Evolutionary conservation across 768 basidiomycete genomes (phyloP).

Genomic region (Phlebiopsis gigantea): DNA sequence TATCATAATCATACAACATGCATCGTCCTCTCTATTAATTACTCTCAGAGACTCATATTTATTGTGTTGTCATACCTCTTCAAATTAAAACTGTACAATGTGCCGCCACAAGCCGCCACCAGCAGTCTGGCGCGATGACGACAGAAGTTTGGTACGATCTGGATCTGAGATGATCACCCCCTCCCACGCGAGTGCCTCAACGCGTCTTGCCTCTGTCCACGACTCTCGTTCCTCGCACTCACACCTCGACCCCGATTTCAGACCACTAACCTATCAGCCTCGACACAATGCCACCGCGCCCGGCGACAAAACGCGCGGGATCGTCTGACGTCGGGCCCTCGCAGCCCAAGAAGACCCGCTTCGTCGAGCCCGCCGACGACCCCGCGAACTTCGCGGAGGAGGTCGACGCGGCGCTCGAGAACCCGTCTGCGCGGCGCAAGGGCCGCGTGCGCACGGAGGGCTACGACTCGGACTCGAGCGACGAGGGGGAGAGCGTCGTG

Average conservation of each 20-base stretch:
- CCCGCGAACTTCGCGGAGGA: conserved; percentile 72
- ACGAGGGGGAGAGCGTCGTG: conserved; percentile 94
- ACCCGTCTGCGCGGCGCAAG: conserved; percentile 54
- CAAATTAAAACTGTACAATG: no score
- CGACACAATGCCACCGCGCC: conserved; percentile 33
- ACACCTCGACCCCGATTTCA: not conserved
- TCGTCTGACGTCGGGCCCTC: conserved; percentile 29
- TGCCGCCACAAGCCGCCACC: no score
- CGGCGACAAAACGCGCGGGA: conserved; percentile 38
- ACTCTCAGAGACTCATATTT: no score
- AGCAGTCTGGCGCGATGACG: not conserved
- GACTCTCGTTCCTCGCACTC: not conserved
- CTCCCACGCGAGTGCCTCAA: not conserved
- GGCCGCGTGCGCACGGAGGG: conserved; percentile 80
- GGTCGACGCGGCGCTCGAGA: conserved; percentile 70
- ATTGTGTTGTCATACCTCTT: no score
- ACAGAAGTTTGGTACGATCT: not conserved
- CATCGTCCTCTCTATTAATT: no score
- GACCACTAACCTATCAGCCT: not conserved
- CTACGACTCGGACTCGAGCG: conserved; percentile 91
- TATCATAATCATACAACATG: no score
- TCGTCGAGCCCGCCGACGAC: conserved; percentile 72
- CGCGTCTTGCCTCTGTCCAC: not conserved
- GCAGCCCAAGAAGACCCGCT: conserved; percentile 66
- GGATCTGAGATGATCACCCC: not conserved